Evolutionary conservation across 2,329 filamentous ascomycete genomes (phyloP).

Genomic region (Penicillium aurantiogriseum): DNA sequence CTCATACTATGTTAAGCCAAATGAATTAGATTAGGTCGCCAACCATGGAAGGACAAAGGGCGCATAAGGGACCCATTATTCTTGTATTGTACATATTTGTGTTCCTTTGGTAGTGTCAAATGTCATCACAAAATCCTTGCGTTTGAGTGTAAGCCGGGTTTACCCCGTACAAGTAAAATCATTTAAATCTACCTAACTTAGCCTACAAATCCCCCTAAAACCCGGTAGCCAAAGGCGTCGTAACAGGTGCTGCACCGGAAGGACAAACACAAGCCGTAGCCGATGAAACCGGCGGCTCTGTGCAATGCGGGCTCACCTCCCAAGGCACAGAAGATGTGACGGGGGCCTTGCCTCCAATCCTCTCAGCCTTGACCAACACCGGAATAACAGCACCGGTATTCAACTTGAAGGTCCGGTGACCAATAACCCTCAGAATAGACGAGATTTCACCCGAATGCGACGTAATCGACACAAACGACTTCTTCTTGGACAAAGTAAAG

Average conservation of each 20-base stretch:
- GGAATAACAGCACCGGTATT: slow-evolving; percentile 52
- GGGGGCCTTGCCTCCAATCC: slow-evolving; percentile 1
- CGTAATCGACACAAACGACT: slow-evolving; percentile 54
- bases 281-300: slow-evolving; percentile 32
- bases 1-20: neutral
- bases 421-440: slow-evolving; percentile 48
- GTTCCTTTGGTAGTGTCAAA: neutral
- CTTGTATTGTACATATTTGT: neutral
- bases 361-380: slow-evolving; percentile 49
- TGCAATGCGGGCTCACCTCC: slow-evolving; percentile 33
- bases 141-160: neutral
- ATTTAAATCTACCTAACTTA: neutral
- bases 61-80: neutral
- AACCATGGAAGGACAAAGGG: neutral
- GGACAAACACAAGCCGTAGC: slow-evolving; percentile 32
- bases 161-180: neutral
- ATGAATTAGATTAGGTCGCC: neutral
- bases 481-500: slow-evolving; percentile 33
- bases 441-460: slow-evolving; percentile 59
- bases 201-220: neutral
- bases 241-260: slow-evolving; percentile 31
- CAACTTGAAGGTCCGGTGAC: slow-evolving; percentile 48
- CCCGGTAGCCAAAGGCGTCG: slow-evolving; percentile 26
- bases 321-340: slow-evolving; percentile 28
- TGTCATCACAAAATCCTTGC: neutral